Conservation (phyloP, 129 eudicot species). For the Artemisia argyi region DNA sequence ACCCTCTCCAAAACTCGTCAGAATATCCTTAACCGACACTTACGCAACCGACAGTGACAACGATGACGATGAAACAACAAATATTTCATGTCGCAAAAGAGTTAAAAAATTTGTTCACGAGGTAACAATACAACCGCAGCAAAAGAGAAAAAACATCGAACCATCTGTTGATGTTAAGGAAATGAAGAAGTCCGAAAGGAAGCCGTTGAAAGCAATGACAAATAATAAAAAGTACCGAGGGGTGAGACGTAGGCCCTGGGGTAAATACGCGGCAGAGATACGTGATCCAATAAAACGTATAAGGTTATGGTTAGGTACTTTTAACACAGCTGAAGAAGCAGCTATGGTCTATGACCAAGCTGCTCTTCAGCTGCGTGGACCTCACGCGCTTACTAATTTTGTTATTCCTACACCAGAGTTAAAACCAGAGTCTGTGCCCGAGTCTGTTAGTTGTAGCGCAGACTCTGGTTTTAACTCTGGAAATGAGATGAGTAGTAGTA, state of each 20-base stretch:
- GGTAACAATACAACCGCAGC: too few species aligned
- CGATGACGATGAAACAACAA: conserved; percentile 47
- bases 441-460: conserved; percentile 16
- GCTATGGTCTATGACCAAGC: conserved; percentile 93
- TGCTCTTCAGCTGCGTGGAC: conserved; percentile 88
- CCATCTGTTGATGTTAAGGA: too few species aligned
- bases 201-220: neutral
- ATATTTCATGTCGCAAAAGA: conserved; percentile 9
- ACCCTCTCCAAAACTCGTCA: conserved; percentile 41
- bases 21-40: conserved; percentile 75
- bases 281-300: conserved; percentile 74
- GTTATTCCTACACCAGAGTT: conserved; percentile 34
- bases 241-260: conserved; percentile 89
- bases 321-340: conserved; percentile 87
- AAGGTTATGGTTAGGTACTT: conserved; percentile 87
- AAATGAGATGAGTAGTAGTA: conserved; percentile 22
- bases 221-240: conserved; percentile 64
- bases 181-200: too few species aligned
- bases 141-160: too few species aligned
- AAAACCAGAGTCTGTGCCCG: conserved; percentile 21
- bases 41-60: conserved; percentile 81
- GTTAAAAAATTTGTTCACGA: conserved; percentile 58
- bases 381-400: conserved; percentile 85
- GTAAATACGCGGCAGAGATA: conserved; percentile 98
- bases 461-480: conserved; percentile 39